Base-by-base conservation (phyloP, 1,284 basidiomycete species). In the Leucoagaricus sp. region DNA sequence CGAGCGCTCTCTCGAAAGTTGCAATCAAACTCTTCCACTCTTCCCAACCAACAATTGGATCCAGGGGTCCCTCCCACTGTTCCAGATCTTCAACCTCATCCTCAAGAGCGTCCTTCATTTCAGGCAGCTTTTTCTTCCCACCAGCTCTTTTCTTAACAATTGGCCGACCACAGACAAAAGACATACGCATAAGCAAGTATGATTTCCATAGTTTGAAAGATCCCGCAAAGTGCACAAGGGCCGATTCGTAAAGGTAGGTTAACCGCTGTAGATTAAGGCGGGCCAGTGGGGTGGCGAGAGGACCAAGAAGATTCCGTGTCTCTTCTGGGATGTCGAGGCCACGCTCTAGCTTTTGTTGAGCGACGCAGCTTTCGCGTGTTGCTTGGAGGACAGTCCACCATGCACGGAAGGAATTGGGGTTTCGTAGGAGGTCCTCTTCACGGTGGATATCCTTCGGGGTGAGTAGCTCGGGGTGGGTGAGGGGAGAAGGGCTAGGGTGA, bases 191-290 rank as follows among this genome's bases (percentile, higher is more conserved):
- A 49, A 82, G 81, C 45, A 98, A 79, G 72, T 99, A 99, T 0
- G 91, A 85, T 67, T 93, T 94, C 97, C 97, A 99, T 47, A 99
- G 76, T 69, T 96, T 94, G 83, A 93, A 99, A 12, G 89, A 93
- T 15, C 83, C 85, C 0, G 96, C 91, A 66, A 98, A 98, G 59
- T 96, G 85, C 4, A 77, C 83, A 13, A 99, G 80, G 0, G 96
- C 95, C 31, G 94, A 82, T 73, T 99, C 97, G 69, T 97, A 99
- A 28, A 97, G 83, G 72, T 93, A 94, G 4, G 91, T 91, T 46
- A 96, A 78, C 50, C 89, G 85, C 64, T 95, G 92, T 19, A 98
- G 77, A 29, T 89, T 87, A 45, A 85, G 80, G 54, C 94, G 83
- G 45, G 89, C 83, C 13, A 81, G 79, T 3, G 86, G 84, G 8